Base-by-base conservation (phyloP, 805 yeast genomes). In the Hanseniaspora jakobsenii region DNA sequence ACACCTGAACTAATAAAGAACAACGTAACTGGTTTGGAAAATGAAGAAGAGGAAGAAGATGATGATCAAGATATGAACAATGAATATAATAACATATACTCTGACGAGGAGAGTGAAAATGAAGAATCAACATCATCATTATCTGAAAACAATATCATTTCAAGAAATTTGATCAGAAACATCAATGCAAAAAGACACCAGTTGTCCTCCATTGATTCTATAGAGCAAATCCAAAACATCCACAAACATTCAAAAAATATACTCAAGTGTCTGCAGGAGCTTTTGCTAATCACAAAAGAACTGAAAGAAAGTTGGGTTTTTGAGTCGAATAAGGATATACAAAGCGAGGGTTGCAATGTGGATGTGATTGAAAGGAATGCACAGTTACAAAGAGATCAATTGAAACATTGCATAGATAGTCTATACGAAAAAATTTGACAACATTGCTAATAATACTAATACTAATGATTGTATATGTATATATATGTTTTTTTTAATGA, bases 281-380 rank as follows among this genome's bases (percentile, higher is more conserved):
- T 61, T 21, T 41, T 61, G 36, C 52, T 56, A 8, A 51, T 60
- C 26, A 59, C 63, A 4, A 53, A 63, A 27, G 50, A 47, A 18
- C 54, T 61, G 23, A 53, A 61, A 26, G 65, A 61, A 48, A 58
- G 55, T 31, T 61, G 65, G 65, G 42, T 60, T 30, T 38, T 61
- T n/a, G 45, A 56, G 52, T 27, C 22, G 3, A 29, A 27, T 29
- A 9, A 26, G 4, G 18, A 18, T 8, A 12, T 12, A 3, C 61
- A 58, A 40, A 55, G 55, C 18, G 48, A 50, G 6, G 32, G 19
- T 12, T 8, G 2, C 4, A 16, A 14, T 6, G 3, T 16, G 12
- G 22, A 44, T 32, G 10, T 16, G 18, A 8, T 7, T 23, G 19
- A 27, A 12, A 27, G n/a, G 13, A 10, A 19, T 7, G 28, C 32